phyloP scores from a whole-genome alignment of 2,329 filamentous ascomycete species.

The Ophiobolus disseminans region DNA sequence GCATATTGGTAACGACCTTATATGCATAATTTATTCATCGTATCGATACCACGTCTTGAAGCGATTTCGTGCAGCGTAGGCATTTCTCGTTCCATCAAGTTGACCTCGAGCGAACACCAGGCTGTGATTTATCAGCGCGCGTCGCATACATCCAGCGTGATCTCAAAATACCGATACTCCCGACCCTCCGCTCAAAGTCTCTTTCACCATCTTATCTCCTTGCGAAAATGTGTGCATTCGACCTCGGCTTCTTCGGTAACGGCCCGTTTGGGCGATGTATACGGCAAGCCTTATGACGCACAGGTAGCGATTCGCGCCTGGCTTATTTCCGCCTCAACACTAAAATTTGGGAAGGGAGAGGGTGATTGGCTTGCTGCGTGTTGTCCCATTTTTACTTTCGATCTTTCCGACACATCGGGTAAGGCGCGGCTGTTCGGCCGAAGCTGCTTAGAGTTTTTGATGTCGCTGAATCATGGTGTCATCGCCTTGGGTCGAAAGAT shows the following conservation, averaged over 20 bases:
- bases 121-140: no score
- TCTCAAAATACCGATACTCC: neutral
- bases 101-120: no score
- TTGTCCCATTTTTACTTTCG: no score
- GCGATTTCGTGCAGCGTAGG: no score
- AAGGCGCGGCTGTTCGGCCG: constrained; percentile 15
- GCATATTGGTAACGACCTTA: no score
- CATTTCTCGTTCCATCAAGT: no score
- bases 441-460: constrained; percentile 13
- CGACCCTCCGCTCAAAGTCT: neutral
- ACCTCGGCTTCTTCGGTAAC: constrained; percentile 4
- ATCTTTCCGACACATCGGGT: neutral
- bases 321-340: neutral
- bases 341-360: no score
- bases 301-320: constrained; percentile 3
- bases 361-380: no score
- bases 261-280: neutral
- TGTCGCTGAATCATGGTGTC: constrained; percentile 17
- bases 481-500: constrained; percentile 11
- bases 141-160: neutral
- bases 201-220: constrained; percentile 1
- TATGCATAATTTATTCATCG: no score
- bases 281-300: constrained; percentile 9
- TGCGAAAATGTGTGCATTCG: neutral
- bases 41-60: no score